Base-by-base conservation (phyloP, 495 filamentous ascomycete genomes). In the Tuber aestivum region DNA sequence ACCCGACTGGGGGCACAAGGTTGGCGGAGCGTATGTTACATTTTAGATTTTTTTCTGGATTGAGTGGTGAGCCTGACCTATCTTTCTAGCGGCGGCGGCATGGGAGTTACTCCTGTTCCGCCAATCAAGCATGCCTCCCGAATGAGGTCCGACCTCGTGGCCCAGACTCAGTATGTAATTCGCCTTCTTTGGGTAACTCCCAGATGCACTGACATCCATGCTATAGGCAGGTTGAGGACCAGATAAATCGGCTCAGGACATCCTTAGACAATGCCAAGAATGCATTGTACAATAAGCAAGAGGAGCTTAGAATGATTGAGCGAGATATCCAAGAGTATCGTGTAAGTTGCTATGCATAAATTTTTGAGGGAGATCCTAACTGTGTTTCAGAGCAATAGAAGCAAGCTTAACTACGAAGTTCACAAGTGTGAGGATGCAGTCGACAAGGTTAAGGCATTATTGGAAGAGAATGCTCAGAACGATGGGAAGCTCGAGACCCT, bases 131-230 rank as follows among this genome's bases (percentile, higher is more conserved):
- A 48, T 23, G 48, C 72, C 32, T 73, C 90, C 38, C 89, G 93
- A 14, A 96, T 98, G 90, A 91, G 92, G 83, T 91, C 93, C 0
- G 92, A 97, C 80, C 84, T 89, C 12, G 91, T 89, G 56, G 87
- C 87, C 35, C 92, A 93, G 83, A 87, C 92, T 56, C 86, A 84
- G 84, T 88, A 87, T 65, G 85, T 83, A 69, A 84, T 83, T 38
- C 84, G 87, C 21, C 82, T 48, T 42, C 80, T 1, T 70, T 86
- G 8, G 81, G 37, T 7, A 65, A 8, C 21, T 32, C 35, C 56
- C 27, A 35, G 56, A 35, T 35, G 42, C 73, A 41, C 70, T 80
- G 4, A 80, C 56, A 35, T 56, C 56, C 3, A 3, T 40, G 2
- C 38, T 40, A 40, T 40, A 81, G 83, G 41, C 85, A 87, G 48